Evolutionary conservation across 768 basidiomycete species (phyloP).

Genomic region (Auricularia sp.): DNA sequence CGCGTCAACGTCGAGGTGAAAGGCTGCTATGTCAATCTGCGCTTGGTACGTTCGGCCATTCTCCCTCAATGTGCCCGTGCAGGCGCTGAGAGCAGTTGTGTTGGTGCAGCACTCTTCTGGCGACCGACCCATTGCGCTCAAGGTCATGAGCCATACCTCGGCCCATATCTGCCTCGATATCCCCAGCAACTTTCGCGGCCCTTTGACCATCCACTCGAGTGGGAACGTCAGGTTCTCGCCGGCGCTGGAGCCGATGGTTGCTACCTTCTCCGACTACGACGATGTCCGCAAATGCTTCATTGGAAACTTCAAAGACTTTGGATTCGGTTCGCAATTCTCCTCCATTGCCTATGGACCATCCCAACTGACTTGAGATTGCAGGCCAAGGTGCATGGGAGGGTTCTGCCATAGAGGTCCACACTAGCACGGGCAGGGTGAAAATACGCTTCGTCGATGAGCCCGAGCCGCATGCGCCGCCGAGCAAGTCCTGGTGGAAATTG

Average conservation of each 20-base stretch:
- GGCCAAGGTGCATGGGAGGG: background rate
- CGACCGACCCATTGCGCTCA: background rate
- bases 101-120: background rate
- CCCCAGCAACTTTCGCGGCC: background rate
- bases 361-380: too few relatives aligned
- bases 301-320: background rate
- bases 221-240: background rate
- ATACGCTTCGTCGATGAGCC: background rate
- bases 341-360: too few relatives aligned
- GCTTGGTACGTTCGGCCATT: background rate
- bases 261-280: background rate
- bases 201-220: background rate
- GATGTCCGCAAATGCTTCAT: background rate
- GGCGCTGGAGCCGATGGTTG: background rate
- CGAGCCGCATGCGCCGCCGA: background rate
- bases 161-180: background rate
- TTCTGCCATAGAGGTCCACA: background rate
- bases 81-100: too few relatives aligned
- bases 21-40: background rate
- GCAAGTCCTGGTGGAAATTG: background rate
- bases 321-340: background rate
- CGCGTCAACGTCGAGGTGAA: background rate
- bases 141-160: background rate
- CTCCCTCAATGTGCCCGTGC: background rate
- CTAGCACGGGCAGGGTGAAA: background rate